phyloP scores from a whole-genome alignment of 1,284 basidiomycete species.

The Tilletiopsis washingtonensis region DNA sequence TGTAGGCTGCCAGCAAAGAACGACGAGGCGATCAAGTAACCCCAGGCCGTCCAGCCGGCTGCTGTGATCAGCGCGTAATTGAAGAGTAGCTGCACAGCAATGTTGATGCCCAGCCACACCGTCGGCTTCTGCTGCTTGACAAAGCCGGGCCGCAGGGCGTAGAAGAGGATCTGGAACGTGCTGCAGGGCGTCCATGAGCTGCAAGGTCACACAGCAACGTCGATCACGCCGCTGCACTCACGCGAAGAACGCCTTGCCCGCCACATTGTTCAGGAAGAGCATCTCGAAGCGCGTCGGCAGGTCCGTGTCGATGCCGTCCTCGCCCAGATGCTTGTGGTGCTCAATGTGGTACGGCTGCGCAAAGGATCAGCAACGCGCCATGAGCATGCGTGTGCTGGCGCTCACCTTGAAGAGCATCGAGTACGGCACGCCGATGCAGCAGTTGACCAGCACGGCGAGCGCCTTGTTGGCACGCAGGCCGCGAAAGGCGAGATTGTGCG shows the following conservation, averaged over 20 bases:
- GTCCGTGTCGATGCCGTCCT: constrained; percentile 92
- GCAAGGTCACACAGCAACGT: background rate
- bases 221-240: constrained; percentile 4
- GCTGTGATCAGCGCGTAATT: constrained; percentile 55
- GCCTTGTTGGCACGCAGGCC: constrained; percentile 74
- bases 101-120: constrained; percentile 74
- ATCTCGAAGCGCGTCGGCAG: constrained; percentile 80
- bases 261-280: constrained; percentile 79
- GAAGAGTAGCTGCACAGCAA: constrained; percentile 63
- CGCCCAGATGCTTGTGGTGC: constrained; percentile 79
- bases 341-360: constrained; percentile 74
- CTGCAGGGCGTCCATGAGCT: background rate
- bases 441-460: constrained; percentile 80
- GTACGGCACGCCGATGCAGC: constrained; percentile 90
- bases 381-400: constrained; percentile 1
- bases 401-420: constrained; percentile 87
- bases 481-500: constrained; percentile 90
- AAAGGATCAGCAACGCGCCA: background rate
- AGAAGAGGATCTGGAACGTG: constrained; percentile 96
- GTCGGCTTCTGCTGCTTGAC: constrained; percentile 75
- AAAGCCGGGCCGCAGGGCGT: constrained; percentile 91
- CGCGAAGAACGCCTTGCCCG: constrained; percentile 95
- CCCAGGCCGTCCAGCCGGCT: constrained; percentile 24
- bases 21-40: constrained; percentile 77
- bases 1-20: constrained; percentile 95